A percentile compares a stretch with the other conserved stretches of the same genome.
Evolutionary conservation across 129 eudicot species (phyloP).

Genomic region (Scalesia atractyloides): DNA sequence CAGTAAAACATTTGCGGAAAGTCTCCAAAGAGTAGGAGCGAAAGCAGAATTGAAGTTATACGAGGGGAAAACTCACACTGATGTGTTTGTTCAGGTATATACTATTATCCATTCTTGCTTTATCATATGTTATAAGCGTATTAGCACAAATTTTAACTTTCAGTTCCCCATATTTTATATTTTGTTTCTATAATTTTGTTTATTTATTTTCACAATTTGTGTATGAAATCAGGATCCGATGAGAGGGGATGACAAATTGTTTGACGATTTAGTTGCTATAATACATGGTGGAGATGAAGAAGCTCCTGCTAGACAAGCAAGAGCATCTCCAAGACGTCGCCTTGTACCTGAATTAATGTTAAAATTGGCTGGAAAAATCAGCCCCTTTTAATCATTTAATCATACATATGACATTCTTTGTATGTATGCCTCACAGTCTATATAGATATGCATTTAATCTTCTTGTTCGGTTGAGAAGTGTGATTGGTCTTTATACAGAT

Average conservation of each 20-base stretch:
- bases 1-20: conserved; percentile 75
- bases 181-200: not conserved
- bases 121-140: not conserved
- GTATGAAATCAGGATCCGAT: conserved; percentile 76
- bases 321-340: conserved; percentile 72
- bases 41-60: conserved; percentile 72
- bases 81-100: conserved; percentile 89
- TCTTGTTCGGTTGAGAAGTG: not conserved
- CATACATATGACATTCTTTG: not conserved
- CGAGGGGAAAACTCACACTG: conserved; percentile 94
- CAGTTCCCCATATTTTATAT: not conserved
- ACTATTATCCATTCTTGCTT: not conserved
- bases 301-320: conserved; percentile 65
- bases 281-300: conserved; percentile 75
- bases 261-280: conserved; percentile 65
- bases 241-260: conserved; percentile 94
- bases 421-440: not conserved
- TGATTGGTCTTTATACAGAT: not conserved
- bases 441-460: not conserved
- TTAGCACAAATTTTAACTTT: not conserved
- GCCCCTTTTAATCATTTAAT: conserved; percentile 59
- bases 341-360: conserved; percentile 90
- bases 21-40: conserved; percentile 75
- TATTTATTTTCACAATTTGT: conserved; percentile 4
- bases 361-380: conserved; percentile 69